Evolutionary conservation across 2,329 filamentous ascomycete species (phyloP).

Genomic region (Aphanoascus verrucosus): DNA sequence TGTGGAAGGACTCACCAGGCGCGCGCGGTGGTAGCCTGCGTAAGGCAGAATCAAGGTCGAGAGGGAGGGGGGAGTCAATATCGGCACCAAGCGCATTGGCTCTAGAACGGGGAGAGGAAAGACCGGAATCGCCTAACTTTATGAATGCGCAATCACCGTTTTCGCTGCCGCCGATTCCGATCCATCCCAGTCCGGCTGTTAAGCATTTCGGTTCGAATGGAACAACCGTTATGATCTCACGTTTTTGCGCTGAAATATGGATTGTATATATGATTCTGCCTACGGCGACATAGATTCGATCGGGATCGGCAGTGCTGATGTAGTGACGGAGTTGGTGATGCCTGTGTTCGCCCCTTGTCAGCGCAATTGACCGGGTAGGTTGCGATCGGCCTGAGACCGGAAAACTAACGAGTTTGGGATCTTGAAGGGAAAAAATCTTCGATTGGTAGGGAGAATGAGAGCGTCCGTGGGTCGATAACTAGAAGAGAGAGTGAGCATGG

Average conservation of each 20-base stretch:
- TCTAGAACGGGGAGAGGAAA: conserved; percentile 11
- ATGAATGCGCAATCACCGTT: conserved; percentile 79
- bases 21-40: conserved; percentile 21
- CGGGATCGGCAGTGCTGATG: conserved; percentile 66
- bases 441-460: conserved; percentile 50
- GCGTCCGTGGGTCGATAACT: conserved; percentile 57
- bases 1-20: conserved; percentile 16
- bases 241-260: conserved; percentile 57
- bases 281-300: conserved; percentile 76
- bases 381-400: not conserved
- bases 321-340: conserved; percentile 62
- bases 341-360: conserved; percentile 20
- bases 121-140: conserved; percentile 40
- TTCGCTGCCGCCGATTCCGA: conserved; percentile 77
- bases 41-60: conserved; percentile 34
- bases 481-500: conserved; percentile 16
- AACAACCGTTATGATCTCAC: conserved; percentile 60
- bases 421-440: conserved; percentile 57
- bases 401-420: conserved; percentile 53
- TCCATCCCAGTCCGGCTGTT: conserved; percentile 74
- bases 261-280: conserved; percentile 63
- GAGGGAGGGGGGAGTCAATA: conserved; percentile 48
- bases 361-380: not conserved
- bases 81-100: conserved; percentile 26
- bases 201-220: conserved; percentile 72